phyloP scores from a whole-genome alignment of 257 asterid genomes.

The Fraxinus quadrangulata region DNA sequence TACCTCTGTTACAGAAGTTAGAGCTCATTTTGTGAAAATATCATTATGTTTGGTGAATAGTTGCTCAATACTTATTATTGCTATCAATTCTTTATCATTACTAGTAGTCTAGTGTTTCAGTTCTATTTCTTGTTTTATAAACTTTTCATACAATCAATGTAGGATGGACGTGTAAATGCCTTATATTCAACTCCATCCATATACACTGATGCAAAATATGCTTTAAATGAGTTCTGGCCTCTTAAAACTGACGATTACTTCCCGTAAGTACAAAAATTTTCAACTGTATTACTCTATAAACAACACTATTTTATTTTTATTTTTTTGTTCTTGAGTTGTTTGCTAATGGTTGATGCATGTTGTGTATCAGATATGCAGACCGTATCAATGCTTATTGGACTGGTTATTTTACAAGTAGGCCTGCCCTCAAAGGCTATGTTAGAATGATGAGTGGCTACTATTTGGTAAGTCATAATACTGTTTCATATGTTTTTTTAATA shows the following conservation, averaged over 20 bases:
- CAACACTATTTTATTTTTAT: neutral
- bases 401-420: conserved; percentile 94
- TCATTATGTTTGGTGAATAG: neutral
- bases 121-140: conserved; percentile 15
- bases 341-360: conserved; percentile 22
- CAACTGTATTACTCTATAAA: neutral
- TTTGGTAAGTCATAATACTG: conserved; percentile 52
- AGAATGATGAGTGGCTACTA: conserved; percentile 88
- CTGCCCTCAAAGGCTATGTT: conserved; percentile 80
- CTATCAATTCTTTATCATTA: neutral
- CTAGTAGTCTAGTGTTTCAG: neutral
- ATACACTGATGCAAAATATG: conserved; percentile 88
- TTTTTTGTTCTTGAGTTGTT: neutral
- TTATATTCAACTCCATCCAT: conserved; percentile 90
- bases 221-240: conserved; percentile 85
- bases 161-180: conserved; percentile 99
- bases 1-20: neutral
- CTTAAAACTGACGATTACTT: conserved; percentile 84
- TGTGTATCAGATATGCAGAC: conserved; percentile 80
- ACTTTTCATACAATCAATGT: conserved; percentile 25
- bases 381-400: conserved; percentile 92
- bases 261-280: conserved; percentile 65
- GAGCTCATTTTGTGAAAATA: neutral
- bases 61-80: conserved; percentile 4
- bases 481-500: conserved; percentile 20